Percentiles rank a stretch among this genome's conserved stretches.
These are phyloP conservation scores for Amanita pseudoporphyria DNA, from an alignment of 768 basidiomycete genomes.

Conservation along the genomic window DNA sequence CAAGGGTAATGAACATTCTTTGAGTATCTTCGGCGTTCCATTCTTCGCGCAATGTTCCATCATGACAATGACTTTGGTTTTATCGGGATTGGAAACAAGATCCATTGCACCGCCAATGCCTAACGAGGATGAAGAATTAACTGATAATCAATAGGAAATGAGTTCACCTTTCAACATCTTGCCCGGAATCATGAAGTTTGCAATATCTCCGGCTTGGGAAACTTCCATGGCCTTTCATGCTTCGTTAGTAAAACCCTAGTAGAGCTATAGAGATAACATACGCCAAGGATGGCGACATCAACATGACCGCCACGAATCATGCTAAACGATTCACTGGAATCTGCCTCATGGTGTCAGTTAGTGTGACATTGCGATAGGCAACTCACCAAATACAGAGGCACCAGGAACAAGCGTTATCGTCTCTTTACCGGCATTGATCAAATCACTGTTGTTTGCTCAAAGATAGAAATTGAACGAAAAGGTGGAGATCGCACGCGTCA, in stretches of 20 bases:
- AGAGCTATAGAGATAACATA: slow-evolving; percentile 26
- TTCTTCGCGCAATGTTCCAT: slow-evolving; percentile 91
- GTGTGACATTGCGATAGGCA: neutral
- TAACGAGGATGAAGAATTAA: slow-evolving; percentile 18
- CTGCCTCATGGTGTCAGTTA: slow-evolving; percentile 24
- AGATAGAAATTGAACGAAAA: neutral
- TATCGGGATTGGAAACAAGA: slow-evolving; percentile 91
- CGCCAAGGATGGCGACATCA: slow-evolving; percentile 88
- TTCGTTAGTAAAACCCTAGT: slow-evolving; percentile 3
- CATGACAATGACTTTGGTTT: slow-evolving; percentile 83
- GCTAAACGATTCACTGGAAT: slow-evolving; percentile 89
- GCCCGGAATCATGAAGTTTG: slow-evolving; percentile 98
- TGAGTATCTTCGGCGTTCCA: slow-evolving; percentile 82
- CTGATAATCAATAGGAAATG: neutral
- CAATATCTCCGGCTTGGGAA: slow-evolving; percentile 85
- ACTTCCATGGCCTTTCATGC: slow-evolving; percentile 81
- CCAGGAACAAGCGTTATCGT: slow-evolving; percentile 90
- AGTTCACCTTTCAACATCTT: slow-evolving; percentile 72
- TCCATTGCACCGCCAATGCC: slow-evolving; percentile 97
- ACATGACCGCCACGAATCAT: slow-evolving; percentile 98
- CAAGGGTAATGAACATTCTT: slow-evolving; percentile 72
- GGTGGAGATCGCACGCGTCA: slow-evolving; percentile 51
- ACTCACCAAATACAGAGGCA: slow-evolving; percentile 79
- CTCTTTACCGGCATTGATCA: slow-evolving; percentile 94
- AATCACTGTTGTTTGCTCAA: slow-evolving; percentile 42